Conservation (phyloP, 106 monocot species). For the Platanthera zijinensis region DNA sequence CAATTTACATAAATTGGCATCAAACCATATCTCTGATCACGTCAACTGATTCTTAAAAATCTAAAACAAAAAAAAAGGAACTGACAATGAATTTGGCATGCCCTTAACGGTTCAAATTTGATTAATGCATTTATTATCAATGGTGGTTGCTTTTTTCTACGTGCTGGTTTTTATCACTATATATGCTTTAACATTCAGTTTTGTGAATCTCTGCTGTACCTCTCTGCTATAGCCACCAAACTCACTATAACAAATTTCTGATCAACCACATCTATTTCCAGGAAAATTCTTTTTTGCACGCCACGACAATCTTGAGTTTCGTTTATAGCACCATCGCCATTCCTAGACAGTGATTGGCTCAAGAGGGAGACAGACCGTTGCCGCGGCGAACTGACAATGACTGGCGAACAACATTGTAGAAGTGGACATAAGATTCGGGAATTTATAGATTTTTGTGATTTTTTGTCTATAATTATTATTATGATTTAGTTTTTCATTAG, state of each 20-base stretch:
- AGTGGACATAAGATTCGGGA: not conserved
- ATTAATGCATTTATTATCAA: no score
- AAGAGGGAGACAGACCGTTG: no score
- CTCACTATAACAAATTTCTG: not conserved
- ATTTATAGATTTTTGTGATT: not conserved
- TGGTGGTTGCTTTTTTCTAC: not conserved
- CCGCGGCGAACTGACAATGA: no score
- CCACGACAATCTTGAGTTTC: not conserved
- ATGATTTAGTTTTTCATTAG: not conserved
- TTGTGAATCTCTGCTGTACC: not conserved
- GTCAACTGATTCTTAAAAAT: no score
- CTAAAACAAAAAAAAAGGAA: no score
- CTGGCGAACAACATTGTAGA: no score
- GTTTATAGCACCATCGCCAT: not conserved
- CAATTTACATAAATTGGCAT: no score
- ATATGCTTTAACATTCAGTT: not conserved
- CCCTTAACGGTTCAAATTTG: no score
- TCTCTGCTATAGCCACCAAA: not conserved
- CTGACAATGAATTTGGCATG: no score
- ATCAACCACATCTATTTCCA: not conserved
- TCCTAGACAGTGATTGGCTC: no score
- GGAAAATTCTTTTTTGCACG: not conserved
- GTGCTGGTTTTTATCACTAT: not conserved
- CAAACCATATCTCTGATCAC: no score
- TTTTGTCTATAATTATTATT: not conserved